These are phyloP conservation scores for Citrus trifoliata DNA, from an alignment of 345 rosid genomes.

Conservation along the genomic window DNA sequence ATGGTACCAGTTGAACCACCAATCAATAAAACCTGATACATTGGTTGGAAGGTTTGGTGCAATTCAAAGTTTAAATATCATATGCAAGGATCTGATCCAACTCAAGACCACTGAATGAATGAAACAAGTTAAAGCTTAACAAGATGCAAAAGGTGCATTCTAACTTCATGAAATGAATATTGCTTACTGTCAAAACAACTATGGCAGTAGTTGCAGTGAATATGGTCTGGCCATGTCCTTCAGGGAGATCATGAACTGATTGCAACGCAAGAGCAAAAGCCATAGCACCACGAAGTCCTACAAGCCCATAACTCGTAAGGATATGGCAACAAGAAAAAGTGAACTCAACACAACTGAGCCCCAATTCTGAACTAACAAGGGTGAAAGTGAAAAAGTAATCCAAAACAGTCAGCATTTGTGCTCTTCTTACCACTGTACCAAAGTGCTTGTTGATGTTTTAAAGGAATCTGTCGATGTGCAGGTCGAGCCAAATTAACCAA, in stretches of 20 bases:
- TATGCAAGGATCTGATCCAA: slow-evolving; percentile 4
- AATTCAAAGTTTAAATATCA: slow-evolving; percentile 1
- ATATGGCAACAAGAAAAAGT: slow-evolving; percentile 3
- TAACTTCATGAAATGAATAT: not conserved
- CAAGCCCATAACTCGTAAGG: slow-evolving; percentile 23
- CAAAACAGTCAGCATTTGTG: slow-evolving; percentile 1
- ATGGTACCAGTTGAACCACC: slow-evolving; percentile 99
- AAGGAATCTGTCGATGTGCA: slow-evolving; percentile 69
- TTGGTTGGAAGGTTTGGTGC: slow-evolving; percentile 7
- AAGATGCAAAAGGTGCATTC: not conserved
- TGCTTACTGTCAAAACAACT: slow-evolving; percentile 84
- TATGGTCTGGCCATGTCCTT: slow-evolving; percentile 98
- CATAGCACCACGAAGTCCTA: slow-evolving; percentile 98
- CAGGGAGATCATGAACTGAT: slow-evolving; percentile 94
- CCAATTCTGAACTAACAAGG: not conserved
- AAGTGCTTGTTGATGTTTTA: slow-evolving; percentile 94
- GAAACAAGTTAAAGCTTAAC: not conserved
- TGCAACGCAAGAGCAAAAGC: slow-evolving; percentile 99
- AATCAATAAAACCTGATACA: slow-evolving; percentile 70
- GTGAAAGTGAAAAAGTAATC: not conserved
- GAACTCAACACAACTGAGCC: not conserved
- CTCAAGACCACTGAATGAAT: not conserved
- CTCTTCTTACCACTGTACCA: slow-evolving; percentile 91
- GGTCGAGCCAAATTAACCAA: slow-evolving; percentile 89
- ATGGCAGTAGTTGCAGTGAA: slow-evolving; percentile 97